Evolutionary conservation across 352 stramenopile species (phyloP).

Genomic region (Phytophthora macrochlamydospora): DNA sequence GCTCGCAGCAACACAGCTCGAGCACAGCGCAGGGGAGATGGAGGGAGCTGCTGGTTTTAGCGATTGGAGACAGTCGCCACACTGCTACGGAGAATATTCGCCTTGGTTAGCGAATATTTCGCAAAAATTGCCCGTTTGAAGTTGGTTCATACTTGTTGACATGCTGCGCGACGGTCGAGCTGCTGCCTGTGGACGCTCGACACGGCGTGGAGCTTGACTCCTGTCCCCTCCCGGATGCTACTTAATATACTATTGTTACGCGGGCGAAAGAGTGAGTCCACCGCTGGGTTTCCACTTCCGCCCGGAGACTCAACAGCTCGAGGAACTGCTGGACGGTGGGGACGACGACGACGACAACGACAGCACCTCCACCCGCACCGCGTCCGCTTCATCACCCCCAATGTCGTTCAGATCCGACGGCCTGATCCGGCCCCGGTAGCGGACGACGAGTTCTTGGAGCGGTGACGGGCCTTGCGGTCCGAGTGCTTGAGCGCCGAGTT

Average conservation of each 20-base stretch:
- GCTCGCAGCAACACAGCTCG: neutral
- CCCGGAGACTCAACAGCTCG: slow-evolving; percentile 7
- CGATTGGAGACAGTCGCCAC: neutral
- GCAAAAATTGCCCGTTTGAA: neutral
- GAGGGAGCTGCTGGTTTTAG: neutral
- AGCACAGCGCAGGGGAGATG: neutral
- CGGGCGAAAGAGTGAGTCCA: slow-evolving; percentile 4
- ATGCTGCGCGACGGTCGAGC: neutral
- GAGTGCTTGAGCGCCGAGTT: slow-evolving; percentile 47
- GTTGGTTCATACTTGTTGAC: neutral
- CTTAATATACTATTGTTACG: slow-evolving; percentile 41
- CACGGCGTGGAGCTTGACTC: slow-evolving; percentile 3
- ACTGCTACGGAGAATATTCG: neutral
- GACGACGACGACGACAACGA: slow-evolving; percentile 10
- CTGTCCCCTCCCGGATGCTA: slow-evolving; percentile 3
- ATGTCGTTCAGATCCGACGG: slow-evolving; percentile 31
- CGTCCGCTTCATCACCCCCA: neutral
- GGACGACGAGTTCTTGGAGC: slow-evolving; percentile 33
- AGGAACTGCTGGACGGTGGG: neutral
- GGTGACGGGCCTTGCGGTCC: slow-evolving; percentile 48
- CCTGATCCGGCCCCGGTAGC: slow-evolving; percentile 7
- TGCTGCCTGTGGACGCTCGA: slow-evolving; percentile 18
- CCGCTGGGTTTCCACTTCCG: neutral
- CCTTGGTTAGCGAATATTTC: no score
- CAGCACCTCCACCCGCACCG: neutral